phyloP scores from a whole-genome alignment of 192 early-diverging fungal genomes.

The Dimargaris cristalligena region DNA sequence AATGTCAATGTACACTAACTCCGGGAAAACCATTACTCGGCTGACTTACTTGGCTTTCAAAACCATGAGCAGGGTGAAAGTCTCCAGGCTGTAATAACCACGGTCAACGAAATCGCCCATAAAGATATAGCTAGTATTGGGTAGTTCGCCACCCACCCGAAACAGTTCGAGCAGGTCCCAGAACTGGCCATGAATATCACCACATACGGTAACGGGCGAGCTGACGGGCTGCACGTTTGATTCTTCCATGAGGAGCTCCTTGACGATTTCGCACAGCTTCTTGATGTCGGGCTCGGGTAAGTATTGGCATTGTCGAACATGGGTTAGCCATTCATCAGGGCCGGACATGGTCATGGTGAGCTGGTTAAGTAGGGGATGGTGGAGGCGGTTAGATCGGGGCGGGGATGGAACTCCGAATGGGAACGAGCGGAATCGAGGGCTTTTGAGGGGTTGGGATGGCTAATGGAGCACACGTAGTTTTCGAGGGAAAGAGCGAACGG shows the following conservation, averaged over 20 bases:
- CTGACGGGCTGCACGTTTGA: conserved; percentile 94
- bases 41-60: conserved; percentile 90
- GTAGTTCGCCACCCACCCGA: conserved; percentile 84
- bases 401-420: too few relatives aligned
- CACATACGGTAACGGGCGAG: conserved; percentile 93
- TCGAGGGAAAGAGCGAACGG: too few relatives aligned
- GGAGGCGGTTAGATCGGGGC: too few relatives aligned
- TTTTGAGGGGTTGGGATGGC: too few relatives aligned
- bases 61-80: conserved; percentile 81
- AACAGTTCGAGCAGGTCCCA: conserved; percentile 93
- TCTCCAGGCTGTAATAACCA: conserved; percentile 93
- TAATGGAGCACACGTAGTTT: too few relatives aligned
- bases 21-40: too few relatives aligned
- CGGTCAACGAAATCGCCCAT: conserved; percentile 99
- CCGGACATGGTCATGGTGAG: conserved; percentile 44
- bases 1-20: too few relatives aligned
- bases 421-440: too few relatives aligned
- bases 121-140: conserved; percentile 91
- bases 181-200: conserved; percentile 97
- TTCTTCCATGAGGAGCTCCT: conserved; percentile 95
- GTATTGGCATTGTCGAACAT: conserved; percentile 81
- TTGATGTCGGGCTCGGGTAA: conserved; percentile 91
- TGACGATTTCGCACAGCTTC: conserved; percentile 95
- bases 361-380: conserved; percentile 2
- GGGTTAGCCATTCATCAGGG: conserved; percentile 92